A percentile compares a stretch with the other conserved stretches of the same genome.
Conservation (phyloP, 1,139 yeast genomes). For the Neolecta irregularis region DNA sequence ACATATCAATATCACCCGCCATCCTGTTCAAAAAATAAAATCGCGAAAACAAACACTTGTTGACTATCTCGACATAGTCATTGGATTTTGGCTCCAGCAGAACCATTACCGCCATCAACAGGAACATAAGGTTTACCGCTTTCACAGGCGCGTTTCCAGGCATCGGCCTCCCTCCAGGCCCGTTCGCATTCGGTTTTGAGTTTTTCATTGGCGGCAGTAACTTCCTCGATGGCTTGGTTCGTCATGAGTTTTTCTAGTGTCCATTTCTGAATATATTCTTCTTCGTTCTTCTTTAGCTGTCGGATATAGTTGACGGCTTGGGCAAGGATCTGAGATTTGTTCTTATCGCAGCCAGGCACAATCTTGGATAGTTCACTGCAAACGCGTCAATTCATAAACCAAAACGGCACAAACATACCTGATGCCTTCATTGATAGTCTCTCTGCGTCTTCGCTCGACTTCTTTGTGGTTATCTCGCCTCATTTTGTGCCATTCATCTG, state of each 20-base stretch:
- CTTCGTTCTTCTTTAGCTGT: conserved; percentile 39
- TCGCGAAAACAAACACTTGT: too few relatives aligned
- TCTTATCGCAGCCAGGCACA: conserved; percentile 78
- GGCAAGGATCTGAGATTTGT: conserved; percentile 77
- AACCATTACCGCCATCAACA: neutral
- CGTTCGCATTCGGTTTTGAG: conserved; percentile 66
- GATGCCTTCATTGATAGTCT: conserved; percentile 78
- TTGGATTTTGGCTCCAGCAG: neutral
- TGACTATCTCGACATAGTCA: too few relatives aligned
- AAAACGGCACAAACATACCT: too few relatives aligned
- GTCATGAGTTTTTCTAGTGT: conserved; percentile 80
- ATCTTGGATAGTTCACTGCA: conserved; percentile 62
- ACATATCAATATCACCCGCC: neutral
- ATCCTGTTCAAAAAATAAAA: too few relatives aligned
- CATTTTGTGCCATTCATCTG: conserved; percentile 77
- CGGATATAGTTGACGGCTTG: conserved; percentile 82
- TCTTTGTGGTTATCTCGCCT: conserved; percentile 90
- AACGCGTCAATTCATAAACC: too few relatives aligned
- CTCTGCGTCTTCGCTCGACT: conserved; percentile 92
- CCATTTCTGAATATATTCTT: conserved; percentile 49
- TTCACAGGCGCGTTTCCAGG: conserved; percentile 41
- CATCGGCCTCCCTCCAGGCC: conserved; percentile 86
- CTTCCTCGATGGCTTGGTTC: conserved; percentile 78
- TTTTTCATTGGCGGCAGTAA: conserved; percentile 62
- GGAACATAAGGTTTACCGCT: conserved; percentile 4